These are phyloP conservation scores for Anisogramma anomala DNA, from an alignment of 2,329 filamentous ascomycete genomes.

Conservation along the genomic window DNA sequence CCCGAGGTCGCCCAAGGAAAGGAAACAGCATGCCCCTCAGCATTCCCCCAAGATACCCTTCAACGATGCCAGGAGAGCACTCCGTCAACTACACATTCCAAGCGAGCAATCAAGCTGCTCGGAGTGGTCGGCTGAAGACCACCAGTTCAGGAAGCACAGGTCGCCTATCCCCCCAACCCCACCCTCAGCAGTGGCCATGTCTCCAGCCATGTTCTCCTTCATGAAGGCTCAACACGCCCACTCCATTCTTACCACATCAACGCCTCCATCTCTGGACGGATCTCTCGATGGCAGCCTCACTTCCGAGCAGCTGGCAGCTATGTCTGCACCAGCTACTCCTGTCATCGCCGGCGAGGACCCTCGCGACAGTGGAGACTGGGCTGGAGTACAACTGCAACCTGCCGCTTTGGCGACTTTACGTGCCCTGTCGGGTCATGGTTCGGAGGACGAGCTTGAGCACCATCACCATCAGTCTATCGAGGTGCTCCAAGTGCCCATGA, in stretches of 20 bases:
- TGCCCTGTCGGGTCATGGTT: slow-evolving; percentile 50
- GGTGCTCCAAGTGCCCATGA: slow-evolving; percentile 30
- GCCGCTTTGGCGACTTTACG: slow-evolving; percentile 72
- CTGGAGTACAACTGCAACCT: slow-evolving; percentile 62
- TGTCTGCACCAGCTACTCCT: slow-evolving; percentile 79
- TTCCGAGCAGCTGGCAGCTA: slow-evolving; percentile 73
- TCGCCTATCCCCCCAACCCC: slow-evolving; percentile 54
- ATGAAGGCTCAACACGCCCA: slow-evolving; percentile 52
- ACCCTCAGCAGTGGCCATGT: slow-evolving; percentile 60
- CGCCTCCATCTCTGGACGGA: slow-evolving; percentile 80
- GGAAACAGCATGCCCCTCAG: slow-evolving; percentile 23
- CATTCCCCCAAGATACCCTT: slow-evolving; percentile 14
- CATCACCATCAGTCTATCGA: slow-evolving; percentile 46
- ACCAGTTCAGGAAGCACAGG: slow-evolving; percentile 33
- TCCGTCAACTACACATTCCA: slow-evolving; percentile 45
- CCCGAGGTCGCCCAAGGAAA: slow-evolving; percentile 26
- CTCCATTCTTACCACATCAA: slow-evolving; percentile 61
- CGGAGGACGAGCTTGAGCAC: slow-evolving; percentile 47
- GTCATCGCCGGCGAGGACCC: slow-evolving; percentile 49
- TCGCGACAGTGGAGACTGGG: slow-evolving; percentile 53
- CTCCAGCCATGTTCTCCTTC: slow-evolving; percentile 60
- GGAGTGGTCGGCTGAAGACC: slow-evolving; percentile 7
- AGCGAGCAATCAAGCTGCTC: not conserved
- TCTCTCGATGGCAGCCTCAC: slow-evolving; percentile 82
- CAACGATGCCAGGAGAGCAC: slow-evolving; percentile 26